A percentile compares a stretch with the other conserved stretches of the same genome.
These are phyloP conservation scores for Cercospora janseana DNA, from an alignment of 2,329 filamentous ascomycete genomes.

Conservation along the genomic window DNA sequence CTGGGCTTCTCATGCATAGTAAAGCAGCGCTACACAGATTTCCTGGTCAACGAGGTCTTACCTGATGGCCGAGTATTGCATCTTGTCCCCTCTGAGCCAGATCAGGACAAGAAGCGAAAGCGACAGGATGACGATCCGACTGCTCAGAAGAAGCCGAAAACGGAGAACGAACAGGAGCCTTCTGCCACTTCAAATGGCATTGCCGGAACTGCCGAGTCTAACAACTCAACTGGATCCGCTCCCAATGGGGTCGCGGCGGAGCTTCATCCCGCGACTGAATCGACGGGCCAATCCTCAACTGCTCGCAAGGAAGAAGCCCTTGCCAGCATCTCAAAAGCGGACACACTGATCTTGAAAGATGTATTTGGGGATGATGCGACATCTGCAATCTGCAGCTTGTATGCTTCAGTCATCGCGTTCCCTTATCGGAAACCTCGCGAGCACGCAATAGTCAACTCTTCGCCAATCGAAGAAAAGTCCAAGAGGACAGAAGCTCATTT, in stretches of 20 bases:
- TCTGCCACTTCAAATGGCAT: slow-evolving; percentile 6
- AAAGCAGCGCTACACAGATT: slow-evolving; percentile 84
- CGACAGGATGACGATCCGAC: slow-evolving; percentile 20
- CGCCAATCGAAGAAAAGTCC: slow-evolving; percentile 59
- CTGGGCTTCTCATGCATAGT: slow-evolving; percentile 62
- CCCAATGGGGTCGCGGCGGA: no score
- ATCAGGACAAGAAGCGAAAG: slow-evolving; percentile 27
- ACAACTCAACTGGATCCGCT: neutral
- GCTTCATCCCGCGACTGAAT: slow-evolving; percentile 7
- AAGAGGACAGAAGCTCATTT: slow-evolving; percentile 63
- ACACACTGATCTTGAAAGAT: slow-evolving; percentile 40
- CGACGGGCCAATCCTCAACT: neutral
- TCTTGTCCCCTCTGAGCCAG: slow-evolving; percentile 51
- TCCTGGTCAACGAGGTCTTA: slow-evolving; percentile 84
- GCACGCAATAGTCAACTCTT: slow-evolving; percentile 54
- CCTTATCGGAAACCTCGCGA: slow-evolving; percentile 57
- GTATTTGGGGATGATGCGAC: slow-evolving; percentile 55
- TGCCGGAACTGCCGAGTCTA: slow-evolving; percentile 9
- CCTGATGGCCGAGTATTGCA: slow-evolving; percentile 74
- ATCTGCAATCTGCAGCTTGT: slow-evolving; percentile 54
- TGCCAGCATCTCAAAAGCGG: slow-evolving; percentile 39
- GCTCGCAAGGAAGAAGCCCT: slow-evolving; percentile 21
- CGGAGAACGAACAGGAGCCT: slow-evolving; percentile 8
- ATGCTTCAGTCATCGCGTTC: slow-evolving; percentile 53
- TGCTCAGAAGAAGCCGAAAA: slow-evolving; percentile 22